Base-by-base conservation (phyloP, 306 rosid species). In the Leucaena leucocephala region DNA sequence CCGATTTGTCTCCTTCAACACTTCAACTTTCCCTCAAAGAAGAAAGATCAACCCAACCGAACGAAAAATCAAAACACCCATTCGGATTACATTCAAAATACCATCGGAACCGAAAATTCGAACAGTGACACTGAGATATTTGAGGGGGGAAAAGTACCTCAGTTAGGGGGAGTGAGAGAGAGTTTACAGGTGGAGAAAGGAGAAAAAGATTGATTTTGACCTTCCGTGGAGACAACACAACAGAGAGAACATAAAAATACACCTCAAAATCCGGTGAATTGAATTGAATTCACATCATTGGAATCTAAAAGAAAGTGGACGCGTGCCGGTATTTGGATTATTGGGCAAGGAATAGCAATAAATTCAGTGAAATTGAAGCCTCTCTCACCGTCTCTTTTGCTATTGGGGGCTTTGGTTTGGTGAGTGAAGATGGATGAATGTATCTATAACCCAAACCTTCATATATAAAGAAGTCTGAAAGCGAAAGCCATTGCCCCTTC, bases 341-440 rank as follows among this genome's bases (percentile, higher is more conserved):
- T 72, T 50, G 40, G 82, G 89, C 83, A 83, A 87, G 1, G 7
- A 77, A 74, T 75, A 75, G 84, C 89, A 54, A 82, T 55, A 80
- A 80, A 78, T 59, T 75, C 57, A 81, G 78, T 49, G 68, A 74
- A 71, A 76, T 27, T 22, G 62, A 65, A 81, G 54, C 40, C 21
- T 82, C 57, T 50, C 66, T 15, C 27, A 27, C 22, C 71, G 55
- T 46, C 80, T 70, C 36, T 68, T 58, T 40, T 50, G 16, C 19
- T 55, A 35, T 71, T 55, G 44, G 74, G 22, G 39, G 17, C 66
- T 27, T 50, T 13, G 67, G 62, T 2, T 68, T 55, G 69, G 72
- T 85, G 77, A 74, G 78, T 79, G 43, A 27, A 27, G 40, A 4
- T 38, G 40, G 5, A 6, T 40, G 43, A 5, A 40, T 40, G 43